These are phyloP conservation scores for Epithele typhae DNA, from an alignment of 768 basidiomycete genomes.

Conservation along the genomic window DNA sequence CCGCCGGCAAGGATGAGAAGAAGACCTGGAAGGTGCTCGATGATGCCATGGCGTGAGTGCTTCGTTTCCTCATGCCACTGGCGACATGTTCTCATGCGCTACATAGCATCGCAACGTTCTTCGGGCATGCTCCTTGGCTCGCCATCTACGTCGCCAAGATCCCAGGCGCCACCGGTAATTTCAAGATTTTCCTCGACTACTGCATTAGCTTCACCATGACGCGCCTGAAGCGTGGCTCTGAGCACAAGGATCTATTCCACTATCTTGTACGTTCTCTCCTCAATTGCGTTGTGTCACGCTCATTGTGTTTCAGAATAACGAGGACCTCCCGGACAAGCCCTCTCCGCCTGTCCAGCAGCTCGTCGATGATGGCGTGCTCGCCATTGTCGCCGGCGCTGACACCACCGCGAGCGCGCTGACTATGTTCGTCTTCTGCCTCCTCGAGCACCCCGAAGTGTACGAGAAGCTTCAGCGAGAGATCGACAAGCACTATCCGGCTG, in stretches of 20 bases:
- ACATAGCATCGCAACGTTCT: not conserved
- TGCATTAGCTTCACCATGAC: not conserved
- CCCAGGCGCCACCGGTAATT: not conserved
- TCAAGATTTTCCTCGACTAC: not conserved
- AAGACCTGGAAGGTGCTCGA: not conserved
- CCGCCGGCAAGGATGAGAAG: not conserved
- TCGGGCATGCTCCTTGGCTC: conserved; percentile 8
- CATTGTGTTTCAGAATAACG: conserved; percentile 9
- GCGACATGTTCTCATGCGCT: not conserved
- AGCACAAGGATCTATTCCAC: conserved; percentile 39
- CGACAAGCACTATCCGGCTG: conserved; percentile 20
- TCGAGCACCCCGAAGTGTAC: conserved; percentile 15
- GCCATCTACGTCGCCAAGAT: not conserved
- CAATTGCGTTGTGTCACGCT: not conserved
- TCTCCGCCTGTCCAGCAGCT: conserved; percentile 3
- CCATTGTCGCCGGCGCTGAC: conserved; percentile 27
- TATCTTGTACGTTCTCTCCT: conserved; percentile 30
- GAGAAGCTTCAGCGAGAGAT: conserved; percentile 20
- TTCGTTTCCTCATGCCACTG: not conserved
- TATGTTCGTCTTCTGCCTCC: conserved; percentile 20
- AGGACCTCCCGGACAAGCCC: conserved; percentile 5
- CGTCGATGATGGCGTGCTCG: conserved; percentile 15
- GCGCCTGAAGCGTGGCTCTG: conserved; percentile 29
- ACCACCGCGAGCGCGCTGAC: conserved; percentile 23
- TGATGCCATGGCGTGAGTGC: not conserved